Evolutionary conservation across 208 protist genomes (phyloP), one percentile per base, ranked within the genome.

Genomic region (Leishmania mexicana): DNA sequence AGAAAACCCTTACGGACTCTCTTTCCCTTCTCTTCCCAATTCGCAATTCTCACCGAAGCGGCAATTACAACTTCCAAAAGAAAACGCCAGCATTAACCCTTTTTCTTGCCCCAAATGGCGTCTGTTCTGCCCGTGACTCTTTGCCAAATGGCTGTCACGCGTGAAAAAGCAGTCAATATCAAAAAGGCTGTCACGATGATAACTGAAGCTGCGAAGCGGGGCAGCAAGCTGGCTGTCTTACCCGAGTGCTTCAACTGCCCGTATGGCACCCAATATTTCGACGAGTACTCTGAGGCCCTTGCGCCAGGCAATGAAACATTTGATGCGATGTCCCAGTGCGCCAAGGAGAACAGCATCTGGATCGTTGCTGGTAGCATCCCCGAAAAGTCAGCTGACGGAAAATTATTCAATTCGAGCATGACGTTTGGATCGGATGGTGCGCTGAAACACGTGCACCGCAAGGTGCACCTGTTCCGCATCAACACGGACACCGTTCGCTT

Each of bases 381-480:
- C 10, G 99, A 99, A 85, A 85, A 89, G 11, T 75, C 67, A 6
- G 70, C 53, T 4, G 89, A 97, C 47, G 92, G 94, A 42, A 97
- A 98, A 76, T 76, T 99, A 2, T 99, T 96, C 89, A 99, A 99
- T 83, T 97, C 96, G 11, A 95, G 89, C 83, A 93, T 98, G 83
- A 96, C 96, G 3, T 99, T 98, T 87, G 88, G 91, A 57, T 91
- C 96, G 3, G 80, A 98, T 28, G 99, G 99, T 1, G 80, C 89
- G 17, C 81, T 99, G 21, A 78, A 97, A n/a, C 94, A 92, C 62
- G 94, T 94, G 13, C 96, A 99, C 71, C 83, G 97, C 24, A 99
- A 99, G 84, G 88, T 99, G 53, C 99, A 99, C 81, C 89, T 99
- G 8, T 99, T 99, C 81, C 94, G 99, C 73, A 98, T 99, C 65